Percentiles rank a stretch among this genome's conserved stretches.
These are phyloP conservation scores for Taphrina communis DNA, from an alignment of 1,139 yeast genomes.

Conservation along the genomic window DNA sequence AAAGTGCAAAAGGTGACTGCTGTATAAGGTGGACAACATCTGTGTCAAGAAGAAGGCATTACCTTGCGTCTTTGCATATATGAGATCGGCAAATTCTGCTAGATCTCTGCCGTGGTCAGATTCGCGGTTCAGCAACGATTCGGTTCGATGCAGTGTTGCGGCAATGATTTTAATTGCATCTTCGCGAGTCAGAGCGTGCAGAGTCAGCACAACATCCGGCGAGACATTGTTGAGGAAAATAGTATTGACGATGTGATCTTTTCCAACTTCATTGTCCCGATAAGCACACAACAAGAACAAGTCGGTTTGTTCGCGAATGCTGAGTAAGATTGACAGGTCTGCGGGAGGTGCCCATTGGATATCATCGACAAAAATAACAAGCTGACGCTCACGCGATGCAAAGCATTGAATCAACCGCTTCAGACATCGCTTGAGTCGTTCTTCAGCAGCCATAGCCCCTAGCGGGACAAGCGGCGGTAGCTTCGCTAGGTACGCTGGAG, in stretches of 20 bases:
- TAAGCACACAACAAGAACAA: constrained; percentile 36
- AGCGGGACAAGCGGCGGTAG: constrained; percentile 35
- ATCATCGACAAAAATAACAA: constrained; percentile 39
- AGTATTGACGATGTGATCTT: constrained; percentile 30
- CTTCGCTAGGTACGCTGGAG: constrained; percentile 2
- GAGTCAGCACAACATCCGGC: constrained; percentile 9
- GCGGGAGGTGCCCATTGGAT: constrained; percentile 38
- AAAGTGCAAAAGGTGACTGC: constrained; percentile 9
- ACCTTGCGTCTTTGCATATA: constrained; percentile 26
- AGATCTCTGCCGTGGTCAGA: constrained; percentile 2
- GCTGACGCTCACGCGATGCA: constrained; percentile 22
- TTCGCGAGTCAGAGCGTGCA: constrained; percentile 16
- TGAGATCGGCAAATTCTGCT: constrained; percentile 21
- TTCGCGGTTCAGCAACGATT: neutral
- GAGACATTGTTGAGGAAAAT: constrained; percentile 14
- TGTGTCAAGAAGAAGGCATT: constrained; percentile 35
- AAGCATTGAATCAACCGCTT: constrained; percentile 20
- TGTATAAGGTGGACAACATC: constrained; percentile 24
- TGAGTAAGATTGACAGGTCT: constrained; percentile 26
- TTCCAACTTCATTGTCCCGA: constrained; percentile 36
- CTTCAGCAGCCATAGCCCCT: constrained; percentile 34
- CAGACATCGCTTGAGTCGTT: constrained; percentile 30
- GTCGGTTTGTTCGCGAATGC: constrained; percentile 27
- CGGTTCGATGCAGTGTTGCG: constrained; percentile 29
- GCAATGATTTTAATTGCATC: constrained; percentile 12